Conservation (phyloP, 2,329 filamentous ascomycete species). For the Alternaria conjuncta region DNA sequence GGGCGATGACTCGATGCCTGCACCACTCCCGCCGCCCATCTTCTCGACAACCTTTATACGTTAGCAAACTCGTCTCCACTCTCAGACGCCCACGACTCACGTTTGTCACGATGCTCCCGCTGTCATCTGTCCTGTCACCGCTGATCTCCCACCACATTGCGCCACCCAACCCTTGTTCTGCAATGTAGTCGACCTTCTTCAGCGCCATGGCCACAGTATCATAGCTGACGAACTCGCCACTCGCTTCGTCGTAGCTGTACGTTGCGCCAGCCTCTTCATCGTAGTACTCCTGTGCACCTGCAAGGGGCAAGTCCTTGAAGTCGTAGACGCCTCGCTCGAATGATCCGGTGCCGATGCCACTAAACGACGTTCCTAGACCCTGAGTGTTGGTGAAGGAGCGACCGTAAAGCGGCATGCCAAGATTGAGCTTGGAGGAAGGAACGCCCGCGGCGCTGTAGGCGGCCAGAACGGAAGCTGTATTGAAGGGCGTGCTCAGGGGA, state of each 20-base stretch:
- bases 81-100: slow-evolving; percentile 28
- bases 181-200: slow-evolving; percentile 75
- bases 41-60: slow-evolving; percentile 44
- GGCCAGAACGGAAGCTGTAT: slow-evolving; percentile 71
- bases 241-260: slow-evolving; percentile 74
- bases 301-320: slow-evolving; percentile 81
- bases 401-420: slow-evolving; percentile 93
- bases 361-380: slow-evolving; percentile 72
- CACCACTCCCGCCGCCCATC: slow-evolving; percentile 49
- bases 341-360: slow-evolving; percentile 76
- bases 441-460: slow-evolving; percentile 71
- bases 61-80: not conserved
- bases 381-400: slow-evolving; percentile 81
- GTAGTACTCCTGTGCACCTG: slow-evolving; percentile 67
- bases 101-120: slow-evolving; percentile 65
- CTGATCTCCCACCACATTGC: slow-evolving; percentile 98
- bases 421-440: slow-evolving; percentile 73
- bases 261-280: slow-evolving; percentile 72
- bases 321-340: slow-evolving; percentile 84
- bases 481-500: slow-evolving; percentile 77
- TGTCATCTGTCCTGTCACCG: slow-evolving; percentile 69
- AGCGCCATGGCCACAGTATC: slow-evolving; percentile 70
- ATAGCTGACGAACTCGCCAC: slow-evolving; percentile 76
- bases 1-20: slow-evolving; percentile 53
- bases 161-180: slow-evolving; percentile 72